phyloP scores from a whole-genome alignment of 2,329 filamentous ascomycete species.

The Aspergillus sp. region DNA sequence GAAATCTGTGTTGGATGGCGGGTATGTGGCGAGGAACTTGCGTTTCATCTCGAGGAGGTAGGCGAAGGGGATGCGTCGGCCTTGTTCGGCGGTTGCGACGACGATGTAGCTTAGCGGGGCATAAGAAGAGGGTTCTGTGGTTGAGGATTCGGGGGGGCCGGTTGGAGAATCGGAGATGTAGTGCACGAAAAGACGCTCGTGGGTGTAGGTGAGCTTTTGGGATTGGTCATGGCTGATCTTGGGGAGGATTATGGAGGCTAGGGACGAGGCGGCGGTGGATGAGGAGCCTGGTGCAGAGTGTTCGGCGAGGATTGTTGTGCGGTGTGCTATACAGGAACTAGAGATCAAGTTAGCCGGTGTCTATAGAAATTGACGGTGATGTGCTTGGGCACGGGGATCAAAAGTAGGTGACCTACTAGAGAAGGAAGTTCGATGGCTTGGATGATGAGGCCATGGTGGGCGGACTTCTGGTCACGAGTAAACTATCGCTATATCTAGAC shows the following conservation, averaged over 20 bases:
- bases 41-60: constrained; percentile 89
- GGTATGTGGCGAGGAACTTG: constrained; percentile 74
- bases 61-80: constrained; percentile 86
- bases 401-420: constrained; percentile 60
- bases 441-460: constrained; percentile 69
- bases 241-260: constrained; percentile 90
- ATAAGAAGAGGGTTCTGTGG: constrained; percentile 56
- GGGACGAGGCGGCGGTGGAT: constrained; percentile 79
- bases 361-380: not conserved
- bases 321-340: constrained; percentile 91
- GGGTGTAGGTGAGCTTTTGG: constrained; percentile 91
- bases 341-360: not conserved
- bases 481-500: not conserved
- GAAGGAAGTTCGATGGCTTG: constrained; percentile 63
- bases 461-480: not conserved
- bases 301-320: constrained; percentile 88
- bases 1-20: constrained; percentile 68
- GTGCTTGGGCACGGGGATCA: constrained; percentile 10
- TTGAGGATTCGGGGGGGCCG: constrained; percentile 38
- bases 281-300: constrained; percentile 84
- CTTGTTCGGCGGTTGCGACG: constrained; percentile 76
- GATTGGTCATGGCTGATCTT: constrained; percentile 80
- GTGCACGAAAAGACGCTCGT: constrained; percentile 90
- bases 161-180: constrained; percentile 85
- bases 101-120: constrained; percentile 90